These are phyloP conservation scores for Blastobotrys elegans DNA, from an alignment of 1,139 yeast species.

Conservation along the genomic window DNA sequence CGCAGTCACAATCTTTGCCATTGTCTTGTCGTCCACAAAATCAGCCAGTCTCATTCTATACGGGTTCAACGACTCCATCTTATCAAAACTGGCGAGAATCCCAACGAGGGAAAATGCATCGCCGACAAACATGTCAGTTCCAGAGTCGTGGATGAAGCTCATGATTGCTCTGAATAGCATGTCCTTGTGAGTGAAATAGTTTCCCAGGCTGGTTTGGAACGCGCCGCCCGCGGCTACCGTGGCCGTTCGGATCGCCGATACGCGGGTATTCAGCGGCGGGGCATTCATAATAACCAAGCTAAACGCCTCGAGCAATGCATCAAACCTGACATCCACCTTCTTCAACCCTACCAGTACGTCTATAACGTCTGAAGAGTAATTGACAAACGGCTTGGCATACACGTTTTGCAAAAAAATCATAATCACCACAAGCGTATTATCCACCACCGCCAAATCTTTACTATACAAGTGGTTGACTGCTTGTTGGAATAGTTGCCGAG, in stretches of 20 bases:
- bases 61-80: slow-evolving; percentile 35
- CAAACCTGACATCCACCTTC: slow-evolving; percentile 31
- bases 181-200: slow-evolving; percentile 35
- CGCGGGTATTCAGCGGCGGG: slow-evolving; percentile 22
- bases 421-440: slow-evolving; percentile 27
- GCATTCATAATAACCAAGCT: slow-evolving; percentile 23
- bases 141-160: slow-evolving; percentile 29
- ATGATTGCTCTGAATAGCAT: slow-evolving; percentile 35
- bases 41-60: slow-evolving; percentile 38
- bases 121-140: slow-evolving; percentile 26
- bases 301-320: slow-evolving; percentile 27
- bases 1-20: slow-evolving; percentile 31
- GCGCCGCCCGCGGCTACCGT: slow-evolving; percentile 34
- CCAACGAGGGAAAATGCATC: slow-evolving; percentile 38
- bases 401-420: slow-evolving; percentile 30
- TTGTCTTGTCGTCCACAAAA: slow-evolving; percentile 36
- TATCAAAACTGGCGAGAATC: slow-evolving; percentile 35
- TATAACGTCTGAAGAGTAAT: slow-evolving; percentile 32
- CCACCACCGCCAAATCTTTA: slow-evolving; percentile 22
- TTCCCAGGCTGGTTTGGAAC: slow-evolving; percentile 33
- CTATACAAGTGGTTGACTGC: slow-evolving; percentile 26
- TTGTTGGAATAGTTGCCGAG: slow-evolving; percentile 28
- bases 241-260: slow-evolving; percentile 32
- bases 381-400: slow-evolving; percentile 30
- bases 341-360: slow-evolving; percentile 36